Percentiles rank a stretch among this genome's conserved stretches.
Conservation (phyloP, 2,329 filamentous ascomycete species). For the Epichloe sibirici region DNA sequence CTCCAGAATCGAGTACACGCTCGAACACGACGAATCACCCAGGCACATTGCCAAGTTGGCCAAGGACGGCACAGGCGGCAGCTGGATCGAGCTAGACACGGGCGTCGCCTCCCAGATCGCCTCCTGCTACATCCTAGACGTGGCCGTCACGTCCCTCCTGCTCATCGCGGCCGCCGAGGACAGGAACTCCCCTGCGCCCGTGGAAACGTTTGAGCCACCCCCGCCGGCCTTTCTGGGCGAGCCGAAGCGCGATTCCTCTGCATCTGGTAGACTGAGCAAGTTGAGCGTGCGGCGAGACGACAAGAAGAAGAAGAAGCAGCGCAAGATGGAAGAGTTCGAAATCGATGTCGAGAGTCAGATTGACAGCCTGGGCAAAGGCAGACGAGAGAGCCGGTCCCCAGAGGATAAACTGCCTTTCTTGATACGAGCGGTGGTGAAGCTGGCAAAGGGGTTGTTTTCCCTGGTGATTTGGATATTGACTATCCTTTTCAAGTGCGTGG, state of each 20-base stretch:
- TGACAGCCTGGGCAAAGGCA: constrained; percentile 27
- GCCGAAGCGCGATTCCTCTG: constrained; percentile 12
- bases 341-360: constrained; percentile 52
- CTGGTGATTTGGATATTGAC: constrained; percentile 46
- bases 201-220: constrained; percentile 48
- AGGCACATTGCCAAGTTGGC: constrained; percentile 48
- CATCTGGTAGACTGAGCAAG: constrained; percentile 14
- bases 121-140: constrained; percentile 49
- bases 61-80: constrained; percentile 45
- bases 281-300: constrained; percentile 19
- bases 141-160: constrained; percentile 47
- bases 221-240: constrained; percentile 23
- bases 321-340: constrained; percentile 43
- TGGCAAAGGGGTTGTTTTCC: constrained; percentile 42
- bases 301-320: constrained; percentile 19
- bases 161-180: constrained; percentile 47
- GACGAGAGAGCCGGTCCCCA: constrained; percentile 25
- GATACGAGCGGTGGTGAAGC: constrained; percentile 35
- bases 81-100: constrained; percentile 51
- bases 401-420: constrained; percentile 38
- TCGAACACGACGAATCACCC: constrained; percentile 52
- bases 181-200: constrained; percentile 27
- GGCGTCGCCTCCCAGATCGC: constrained; percentile 46
- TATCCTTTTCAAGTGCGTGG: constrained; percentile 40
- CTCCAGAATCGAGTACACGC: constrained; percentile 50